Percentiles rank a stretch among this genome's conserved stretches.
Conservation (phyloP, 768 basidiomycete genomes). For the Termitomyces sp. region DNA sequence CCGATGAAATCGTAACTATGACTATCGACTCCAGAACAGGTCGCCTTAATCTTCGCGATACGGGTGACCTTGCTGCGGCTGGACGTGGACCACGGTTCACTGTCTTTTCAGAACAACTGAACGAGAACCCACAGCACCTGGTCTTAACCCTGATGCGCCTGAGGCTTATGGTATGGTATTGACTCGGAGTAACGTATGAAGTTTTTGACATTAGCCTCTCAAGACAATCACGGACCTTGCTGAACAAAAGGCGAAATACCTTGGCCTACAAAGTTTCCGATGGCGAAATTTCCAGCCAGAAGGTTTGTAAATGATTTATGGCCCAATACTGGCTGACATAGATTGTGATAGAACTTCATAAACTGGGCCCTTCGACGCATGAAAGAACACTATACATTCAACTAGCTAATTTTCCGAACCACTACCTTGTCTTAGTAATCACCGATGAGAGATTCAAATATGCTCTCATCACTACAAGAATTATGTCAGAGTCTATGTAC, state of each 20-base stretch:
- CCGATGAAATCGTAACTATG: conserved; percentile 70
- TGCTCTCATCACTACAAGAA: conserved; percentile 68
- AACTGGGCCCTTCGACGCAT: conserved; percentile 60
- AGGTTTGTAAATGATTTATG: conserved; percentile 33
- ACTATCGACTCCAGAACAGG: conserved; percentile 80
- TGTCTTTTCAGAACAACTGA: conserved; percentile 52
- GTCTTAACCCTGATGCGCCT: conserved; percentile 51
- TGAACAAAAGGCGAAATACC: conserved; percentile 80
- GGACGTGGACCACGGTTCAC: conserved; percentile 65
- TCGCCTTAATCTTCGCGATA: conserved; percentile 70
- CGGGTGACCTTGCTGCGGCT: conserved; percentile 72
- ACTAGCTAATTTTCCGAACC: conserved; percentile 66
- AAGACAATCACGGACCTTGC: conserved; percentile 80
- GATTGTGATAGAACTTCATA: conserved; percentile 48
- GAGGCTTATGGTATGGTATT: conserved; percentile 50
- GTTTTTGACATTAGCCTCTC: background rate
- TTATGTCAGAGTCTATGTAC: conserved; percentile 48
- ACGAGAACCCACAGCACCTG: conserved; percentile 60
- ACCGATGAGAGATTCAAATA: conserved; percentile 74
- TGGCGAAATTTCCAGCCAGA: conserved; percentile 59
- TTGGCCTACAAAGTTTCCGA: conserved; percentile 74
- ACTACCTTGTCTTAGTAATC: conserved; percentile 83
- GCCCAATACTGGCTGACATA: background rate
- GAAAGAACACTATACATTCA: conserved; percentile 73
- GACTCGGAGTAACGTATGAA: background rate